These are phyloP conservation scores for Blepharisma japonicum DNA, from an alignment of 73 alveolate species.

Conservation along the genomic window DNA sequence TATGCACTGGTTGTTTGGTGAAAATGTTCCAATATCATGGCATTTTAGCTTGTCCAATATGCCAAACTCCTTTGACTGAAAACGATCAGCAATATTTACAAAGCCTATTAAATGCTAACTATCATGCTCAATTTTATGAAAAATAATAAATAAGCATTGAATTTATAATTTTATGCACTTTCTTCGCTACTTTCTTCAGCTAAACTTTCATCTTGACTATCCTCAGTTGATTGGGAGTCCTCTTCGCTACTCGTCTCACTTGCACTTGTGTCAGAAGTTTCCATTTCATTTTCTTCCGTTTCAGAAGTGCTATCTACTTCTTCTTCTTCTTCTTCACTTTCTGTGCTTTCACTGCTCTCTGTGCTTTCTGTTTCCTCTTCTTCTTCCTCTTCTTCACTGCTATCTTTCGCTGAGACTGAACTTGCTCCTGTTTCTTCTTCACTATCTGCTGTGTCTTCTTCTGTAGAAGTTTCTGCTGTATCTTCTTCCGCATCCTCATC, in stretches of 20 bases:
- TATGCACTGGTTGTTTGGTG: too few relatives aligned
- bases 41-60: too few relatives aligned
- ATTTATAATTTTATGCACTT: too few relatives aligned
- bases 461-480: too few relatives aligned
- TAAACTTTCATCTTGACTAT: conserved; percentile 18
- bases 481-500: conserved; percentile 6
- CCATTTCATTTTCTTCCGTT: conserved; percentile 35
- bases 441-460: neutral
- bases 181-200: too few relatives aligned
- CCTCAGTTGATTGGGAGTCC: neutral
- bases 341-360: conserved; percentile 30
- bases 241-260: too few relatives aligned
- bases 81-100: too few relatives aligned
- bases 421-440: conserved; percentile 32
- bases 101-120: too few relatives aligned
- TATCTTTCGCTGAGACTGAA: conserved; percentile 35
- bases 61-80: too few relatives aligned
- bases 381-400: conserved; percentile 32
- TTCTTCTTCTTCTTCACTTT: conserved; percentile 17
- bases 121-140: too few relatives aligned
- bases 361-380: conserved; percentile 33
- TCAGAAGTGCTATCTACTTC: conserved; percentile 20
- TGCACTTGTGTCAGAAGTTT: conserved; percentile 19
- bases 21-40: too few relatives aligned
- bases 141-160: too few relatives aligned